Evolutionary conservation across 2,329 filamentous ascomycete genomes (phyloP).

Genomic region (Diatrype stigma): DNA sequence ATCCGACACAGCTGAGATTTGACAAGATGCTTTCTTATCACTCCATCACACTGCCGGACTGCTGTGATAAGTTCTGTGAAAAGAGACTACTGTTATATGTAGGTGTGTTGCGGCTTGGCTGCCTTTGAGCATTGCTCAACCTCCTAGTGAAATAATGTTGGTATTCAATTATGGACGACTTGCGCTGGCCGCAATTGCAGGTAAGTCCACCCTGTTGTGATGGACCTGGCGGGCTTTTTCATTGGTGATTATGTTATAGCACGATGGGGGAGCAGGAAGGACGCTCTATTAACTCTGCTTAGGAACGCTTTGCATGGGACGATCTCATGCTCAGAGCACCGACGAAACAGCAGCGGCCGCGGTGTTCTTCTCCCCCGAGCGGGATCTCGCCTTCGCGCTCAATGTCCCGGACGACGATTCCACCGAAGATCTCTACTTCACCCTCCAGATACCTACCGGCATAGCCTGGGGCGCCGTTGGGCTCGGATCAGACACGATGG

Average conservation of each 20-base stretch:
- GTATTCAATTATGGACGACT: not conserved
- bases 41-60: no score
- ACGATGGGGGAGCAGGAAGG: no score
- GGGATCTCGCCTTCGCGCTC: conserved; percentile 54
- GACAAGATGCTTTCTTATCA: no score
- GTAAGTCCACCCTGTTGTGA: not conserved
- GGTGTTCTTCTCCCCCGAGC: conserved; percentile 22
- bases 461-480: conserved; percentile 53
- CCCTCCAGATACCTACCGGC: conserved; percentile 42
- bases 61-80: not conserved
- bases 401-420: conserved; percentile 74
- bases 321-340: conserved; percentile 12
- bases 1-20: no score
- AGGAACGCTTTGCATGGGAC: conserved; percentile 3
- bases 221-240: not conserved
- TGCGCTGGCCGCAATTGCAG: not conserved
- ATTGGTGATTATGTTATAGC: not conserved
- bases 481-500: conserved; percentile 49
- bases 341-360: conserved; percentile 15
- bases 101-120: no score
- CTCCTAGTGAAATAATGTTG: not conserved
- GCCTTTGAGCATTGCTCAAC: not conserved
- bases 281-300: no score
- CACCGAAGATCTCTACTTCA: conserved; percentile 48
- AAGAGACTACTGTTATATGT: not conserved